phyloP scores from a whole-genome alignment of 352 stramenopile species.

The Phytophthora sp. region DNA sequence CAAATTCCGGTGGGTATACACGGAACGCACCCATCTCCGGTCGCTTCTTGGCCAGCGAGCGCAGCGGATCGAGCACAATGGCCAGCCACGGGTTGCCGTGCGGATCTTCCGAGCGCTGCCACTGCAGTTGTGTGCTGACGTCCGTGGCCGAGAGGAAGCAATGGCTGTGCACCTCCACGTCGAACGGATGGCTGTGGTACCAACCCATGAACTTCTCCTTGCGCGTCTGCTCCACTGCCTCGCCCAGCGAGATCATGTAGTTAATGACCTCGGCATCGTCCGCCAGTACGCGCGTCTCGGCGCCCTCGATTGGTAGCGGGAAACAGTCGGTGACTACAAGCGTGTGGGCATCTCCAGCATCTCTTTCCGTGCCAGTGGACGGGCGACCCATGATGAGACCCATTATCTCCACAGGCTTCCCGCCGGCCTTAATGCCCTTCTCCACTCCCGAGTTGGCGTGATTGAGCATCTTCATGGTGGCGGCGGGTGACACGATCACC shows the following conservation, averaged over 20 bases:
- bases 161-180: slow-evolving; percentile 95
- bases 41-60: slow-evolving; percentile 92
- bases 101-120: slow-evolving; percentile 97
- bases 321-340: slow-evolving; percentile 99
- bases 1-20: slow-evolving; percentile 97
- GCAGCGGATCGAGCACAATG: slow-evolving; percentile 98
- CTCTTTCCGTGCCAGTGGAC: slow-evolving; percentile 76
- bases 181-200: slow-evolving; percentile 99
- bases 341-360: slow-evolving; percentile 90
- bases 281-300: slow-evolving; percentile 95
- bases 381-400: slow-evolving; percentile 96
- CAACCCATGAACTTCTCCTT: slow-evolving; percentile 99
- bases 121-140: slow-evolving; percentile 97
- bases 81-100: slow-evolving; percentile 97
- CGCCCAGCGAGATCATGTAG: slow-evolving; percentile 99
- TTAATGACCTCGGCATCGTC: slow-evolving; percentile 98
- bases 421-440: slow-evolving; percentile 96
- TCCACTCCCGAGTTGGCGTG: slow-evolving; percentile 98
- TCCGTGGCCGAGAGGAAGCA: slow-evolving; percentile 98
- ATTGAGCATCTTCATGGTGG: slow-evolving; percentile 98
- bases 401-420: slow-evolving; percentile 99
- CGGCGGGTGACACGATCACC: slow-evolving; percentile 93
- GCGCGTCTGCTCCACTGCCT: slow-evolving; percentile 93
- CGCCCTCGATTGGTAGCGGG: slow-evolving; percentile 97
- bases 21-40: slow-evolving; percentile 98